Evolutionary conservation across 768 basidiomycete genomes (phyloP), one percentile per base, ranked within the genome.

Genomic region (Nevesoporus exiguus): DNA sequence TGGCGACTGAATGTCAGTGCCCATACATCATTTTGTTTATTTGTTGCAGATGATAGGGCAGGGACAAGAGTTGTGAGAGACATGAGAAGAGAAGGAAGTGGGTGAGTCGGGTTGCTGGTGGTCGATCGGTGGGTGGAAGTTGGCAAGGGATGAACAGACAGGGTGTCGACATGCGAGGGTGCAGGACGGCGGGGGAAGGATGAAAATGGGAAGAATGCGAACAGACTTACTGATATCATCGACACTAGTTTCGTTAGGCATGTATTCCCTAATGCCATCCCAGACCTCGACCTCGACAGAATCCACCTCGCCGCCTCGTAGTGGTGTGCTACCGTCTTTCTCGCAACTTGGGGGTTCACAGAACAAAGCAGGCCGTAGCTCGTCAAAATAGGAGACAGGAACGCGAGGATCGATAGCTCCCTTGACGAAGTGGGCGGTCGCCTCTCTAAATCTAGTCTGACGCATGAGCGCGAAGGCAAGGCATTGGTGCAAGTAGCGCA

Each of bases 401-500:
- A 94, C 67, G 14, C 93, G 82, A 0, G 93, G 90, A 70, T 97
- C 93, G n/a, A 91, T 71, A 42, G 86, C 82, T 33, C 91, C 93
- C 51, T 83, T 78, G 63, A 88, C 84, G 52, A 96, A 79, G 62
- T 90, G 80, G 57, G 80, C 81, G 17, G 86, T 87, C 1, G 93
- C 93, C 54, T 91, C 87, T 56, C 88, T 85, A 66, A 97, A 95
- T 47, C 85, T 75, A 0, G 90, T 92, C 66, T 91, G 89, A 29
- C 76, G 68, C 65, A 95, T 78, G 61, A 86, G 86, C 67, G 85
- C 80, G 65, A 89, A 89, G 15, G 90, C 93, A 49, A 95, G 81
- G 31, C 84, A 83, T 61, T 92, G 88, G 66, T 90, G 90, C 33
- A 92, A 77, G 60, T 90, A 91, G 55, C 80, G 79, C 45, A 93